Evolutionary conservation across 2,329 filamentous ascomycete species (phyloP).

Genomic region (Aspergillus phoenicis): DNA sequence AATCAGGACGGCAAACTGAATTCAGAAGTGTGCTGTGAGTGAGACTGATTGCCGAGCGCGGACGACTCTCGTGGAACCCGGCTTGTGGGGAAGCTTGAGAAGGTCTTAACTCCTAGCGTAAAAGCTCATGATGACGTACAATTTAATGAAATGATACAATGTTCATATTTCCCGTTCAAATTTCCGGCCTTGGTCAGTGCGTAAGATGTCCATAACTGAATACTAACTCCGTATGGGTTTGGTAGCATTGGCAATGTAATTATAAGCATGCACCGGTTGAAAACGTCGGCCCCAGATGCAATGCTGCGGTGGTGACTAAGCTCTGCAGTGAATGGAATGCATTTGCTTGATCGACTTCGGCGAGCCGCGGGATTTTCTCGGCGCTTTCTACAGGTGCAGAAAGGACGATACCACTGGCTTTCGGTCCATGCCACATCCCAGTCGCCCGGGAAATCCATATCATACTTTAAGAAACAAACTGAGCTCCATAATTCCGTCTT

Average conservation of each 20-base stretch:
- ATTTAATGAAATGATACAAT: constrained; percentile 32
- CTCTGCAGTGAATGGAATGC: background rate
- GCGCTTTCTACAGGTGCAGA: background rate
- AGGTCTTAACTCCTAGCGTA: constrained; percentile 20
- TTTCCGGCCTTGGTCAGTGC: too few species aligned
- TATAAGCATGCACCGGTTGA: background rate
- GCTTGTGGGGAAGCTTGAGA: constrained; percentile 4
- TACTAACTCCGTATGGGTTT: background rate
- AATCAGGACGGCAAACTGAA: constrained; percentile 38
- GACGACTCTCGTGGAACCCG: constrained; percentile 4
- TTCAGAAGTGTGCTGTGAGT: constrained; percentile 40
- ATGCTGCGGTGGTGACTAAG: constrained; percentile 1
- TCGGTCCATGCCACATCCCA: background rate
- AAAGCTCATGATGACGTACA: constrained; percentile 32
- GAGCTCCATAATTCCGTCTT: background rate
- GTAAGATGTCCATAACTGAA: background rate
- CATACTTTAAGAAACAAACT: too few species aligned
- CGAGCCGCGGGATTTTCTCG: constrained; percentile 7
- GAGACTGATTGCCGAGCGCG: constrained; percentile 16
- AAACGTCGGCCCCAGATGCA: background rate
- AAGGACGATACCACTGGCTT: background rate
- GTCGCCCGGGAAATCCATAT: background rate
- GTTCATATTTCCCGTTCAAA: constrained; percentile 6
- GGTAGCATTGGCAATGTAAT: background rate
- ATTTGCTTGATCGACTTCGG: background rate